phyloP scores from a whole-genome alignment of 75 land plant genomes.

The Sequoiadendron giganteum region DNA sequence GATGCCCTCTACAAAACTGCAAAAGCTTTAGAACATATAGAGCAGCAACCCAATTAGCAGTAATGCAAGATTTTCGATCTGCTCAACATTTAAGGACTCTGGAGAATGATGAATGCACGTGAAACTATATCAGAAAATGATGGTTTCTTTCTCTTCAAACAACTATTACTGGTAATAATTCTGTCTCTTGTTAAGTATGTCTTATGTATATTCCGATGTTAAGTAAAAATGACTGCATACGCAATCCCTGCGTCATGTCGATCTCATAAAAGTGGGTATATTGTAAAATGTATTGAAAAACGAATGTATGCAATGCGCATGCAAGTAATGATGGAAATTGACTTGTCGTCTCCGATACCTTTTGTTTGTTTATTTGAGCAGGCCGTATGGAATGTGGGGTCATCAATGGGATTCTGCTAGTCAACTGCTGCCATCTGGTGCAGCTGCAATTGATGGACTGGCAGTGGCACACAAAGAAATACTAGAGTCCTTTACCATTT shows the following conservation, averaged over 20 bases:
- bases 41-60: neutral
- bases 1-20: no score
- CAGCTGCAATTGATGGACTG: neutral
- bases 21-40: neutral
- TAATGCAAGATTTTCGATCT: neutral
- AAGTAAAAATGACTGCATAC: neutral
- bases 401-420: neutral
- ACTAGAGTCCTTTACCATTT: neutral
- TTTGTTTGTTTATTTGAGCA: neutral
- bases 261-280: neutral
- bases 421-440: neutral
- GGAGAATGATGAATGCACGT: neutral
- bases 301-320: neutral
- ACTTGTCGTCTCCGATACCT: constrained; percentile 5
- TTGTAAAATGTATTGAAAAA: neutral
- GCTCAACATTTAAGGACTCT: neutral
- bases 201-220: neutral
- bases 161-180: neutral
- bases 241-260: neutral
- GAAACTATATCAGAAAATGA: neutral
- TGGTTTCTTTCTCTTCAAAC: constrained; percentile 1
- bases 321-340: neutral
- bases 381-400: neutral
- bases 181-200: neutral
- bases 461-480: neutral